Evolutionary conservation across 306 rosid species (phyloP).

Genomic region (Acmispon strigosus): DNA sequence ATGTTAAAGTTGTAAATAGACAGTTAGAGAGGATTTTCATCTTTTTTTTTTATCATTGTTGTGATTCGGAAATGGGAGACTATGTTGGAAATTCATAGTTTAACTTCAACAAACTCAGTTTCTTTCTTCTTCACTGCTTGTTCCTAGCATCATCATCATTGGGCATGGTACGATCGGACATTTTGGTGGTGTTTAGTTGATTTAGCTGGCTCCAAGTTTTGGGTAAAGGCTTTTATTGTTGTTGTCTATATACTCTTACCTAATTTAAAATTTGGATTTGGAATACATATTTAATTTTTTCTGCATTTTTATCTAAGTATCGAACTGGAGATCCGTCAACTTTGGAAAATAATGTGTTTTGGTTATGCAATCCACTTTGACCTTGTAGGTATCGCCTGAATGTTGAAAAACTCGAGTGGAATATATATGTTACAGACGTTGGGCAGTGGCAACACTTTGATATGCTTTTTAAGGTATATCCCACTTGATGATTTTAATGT

Average conservation of each 20-base stretch:
- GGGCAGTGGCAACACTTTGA: conserved; percentile 95
- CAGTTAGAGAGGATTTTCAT: too few relatives aligned
- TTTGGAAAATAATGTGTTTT: not conserved
- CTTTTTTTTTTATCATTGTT: too few relatives aligned
- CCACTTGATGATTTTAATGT: not conserved
- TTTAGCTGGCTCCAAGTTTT: too few relatives aligned
- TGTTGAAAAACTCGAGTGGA: conserved; percentile 90
- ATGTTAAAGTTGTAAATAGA: too few relatives aligned
- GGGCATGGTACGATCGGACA: too few relatives aligned
- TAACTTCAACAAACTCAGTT: too few relatives aligned
- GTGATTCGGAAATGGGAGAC: too few relatives aligned
- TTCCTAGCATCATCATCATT: too few relatives aligned
- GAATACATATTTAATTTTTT: not conserved
- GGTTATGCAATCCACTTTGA: conserved; percentile 21
- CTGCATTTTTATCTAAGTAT: not conserved
- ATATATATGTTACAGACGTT: conserved; percentile 84
- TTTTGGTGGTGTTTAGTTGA: too few relatives aligned
- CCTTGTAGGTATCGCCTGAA: conserved; percentile 77
- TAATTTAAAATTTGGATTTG: not conserved
- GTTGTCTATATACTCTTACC: not conserved
- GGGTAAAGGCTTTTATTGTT: too few relatives aligned
- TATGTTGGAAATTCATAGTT: too few relatives aligned
- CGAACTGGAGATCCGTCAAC: not conserved
- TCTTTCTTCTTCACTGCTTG: too few relatives aligned
- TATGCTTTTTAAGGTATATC: conserved; percentile 82